Evolutionary conservation across 208 protist species (phyloP).

Genomic region (Leishmania amazonensis): DNA sequence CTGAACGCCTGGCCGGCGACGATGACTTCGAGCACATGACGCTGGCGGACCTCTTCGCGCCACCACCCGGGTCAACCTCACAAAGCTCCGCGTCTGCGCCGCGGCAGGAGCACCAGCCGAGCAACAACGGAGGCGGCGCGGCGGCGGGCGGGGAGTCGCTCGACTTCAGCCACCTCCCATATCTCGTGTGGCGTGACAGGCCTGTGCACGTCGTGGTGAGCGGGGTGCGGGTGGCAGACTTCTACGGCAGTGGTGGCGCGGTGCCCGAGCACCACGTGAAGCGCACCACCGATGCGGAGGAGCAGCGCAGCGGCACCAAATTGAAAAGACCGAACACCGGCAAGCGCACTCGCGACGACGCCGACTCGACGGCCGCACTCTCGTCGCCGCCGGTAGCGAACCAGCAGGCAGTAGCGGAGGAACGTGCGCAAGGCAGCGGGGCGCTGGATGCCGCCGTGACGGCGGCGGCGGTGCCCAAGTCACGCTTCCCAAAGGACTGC

Average conservation of each 20-base stretch:
- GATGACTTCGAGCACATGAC: constrained; percentile 23
- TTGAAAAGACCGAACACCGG: constrained; percentile 1
- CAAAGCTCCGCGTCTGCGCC: not conserved
- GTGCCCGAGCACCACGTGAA: constrained; percentile 44
- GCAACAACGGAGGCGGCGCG: not conserved
- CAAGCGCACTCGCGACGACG: not conserved
- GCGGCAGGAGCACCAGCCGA: not conserved
- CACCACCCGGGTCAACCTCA: not conserved
- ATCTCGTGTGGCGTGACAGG: constrained; percentile 38
- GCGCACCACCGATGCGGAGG: constrained; percentile 2
- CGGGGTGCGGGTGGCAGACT: constrained; percentile 55
- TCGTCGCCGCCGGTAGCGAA: not conserved
- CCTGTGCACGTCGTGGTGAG: constrained; percentile 54
- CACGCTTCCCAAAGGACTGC: constrained; percentile 38
- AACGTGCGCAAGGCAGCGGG: not conserved
- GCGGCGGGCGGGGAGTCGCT: not conserved
- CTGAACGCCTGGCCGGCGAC: not conserved
- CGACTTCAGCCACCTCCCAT: constrained; percentile 39
- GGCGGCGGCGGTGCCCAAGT: not conserved
- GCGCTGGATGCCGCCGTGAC: not conserved
- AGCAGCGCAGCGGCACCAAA: constrained; percentile 16
- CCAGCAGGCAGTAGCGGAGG: not conserved
- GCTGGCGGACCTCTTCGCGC: constrained; percentile 37
- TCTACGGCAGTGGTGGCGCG: constrained; percentile 56
- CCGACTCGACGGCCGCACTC: not conserved